Percentiles rank a stretch among this genome's conserved stretches.
Conservation (phyloP, 495 filamentous ascomycete genomes). For the Mytilinidion resinicola region DNA sequence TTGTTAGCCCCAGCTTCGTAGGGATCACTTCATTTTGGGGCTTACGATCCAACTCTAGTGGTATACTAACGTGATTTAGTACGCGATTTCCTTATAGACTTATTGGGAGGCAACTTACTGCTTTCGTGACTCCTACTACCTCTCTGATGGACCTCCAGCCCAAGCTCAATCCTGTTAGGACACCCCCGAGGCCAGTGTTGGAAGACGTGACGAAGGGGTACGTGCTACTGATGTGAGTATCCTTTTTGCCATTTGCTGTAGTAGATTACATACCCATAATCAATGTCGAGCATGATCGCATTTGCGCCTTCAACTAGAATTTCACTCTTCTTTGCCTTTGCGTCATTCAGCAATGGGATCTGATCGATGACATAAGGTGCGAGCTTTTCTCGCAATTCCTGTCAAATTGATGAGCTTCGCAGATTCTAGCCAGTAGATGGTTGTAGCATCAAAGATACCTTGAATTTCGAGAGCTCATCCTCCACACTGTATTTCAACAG, state of each 20-base stretch:
- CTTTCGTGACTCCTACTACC: slow-evolving; percentile 84
- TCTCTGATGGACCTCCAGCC: slow-evolving; percentile 43
- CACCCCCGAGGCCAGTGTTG: slow-evolving; percentile 56
- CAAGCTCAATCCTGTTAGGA: slow-evolving; percentile 59
- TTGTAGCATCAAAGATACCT: slow-evolving; percentile 32
- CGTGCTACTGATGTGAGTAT: slow-evolving; percentile 2
- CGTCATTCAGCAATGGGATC: slow-evolving; percentile 50
- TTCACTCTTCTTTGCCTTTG: slow-evolving; percentile 52
- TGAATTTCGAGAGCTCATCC: slow-evolving; percentile 66
- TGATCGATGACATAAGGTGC: slow-evolving; percentile 64
- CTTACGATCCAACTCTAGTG: slow-evolving; percentile 35
- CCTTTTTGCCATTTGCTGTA: background rate
- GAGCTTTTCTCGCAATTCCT: slow-evolving; percentile 63
- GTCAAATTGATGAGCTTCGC: background rate
- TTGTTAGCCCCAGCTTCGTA: slow-evolving; percentile 27
- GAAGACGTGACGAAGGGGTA: slow-evolving; percentile 80
- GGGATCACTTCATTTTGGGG: too few relatives aligned
- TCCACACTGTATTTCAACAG: slow-evolving; percentile 70
- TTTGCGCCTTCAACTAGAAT: slow-evolving; percentile 87
- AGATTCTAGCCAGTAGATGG: background rate
- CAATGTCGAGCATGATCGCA: slow-evolving; percentile 73
- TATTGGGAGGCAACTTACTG: slow-evolving; percentile 39
- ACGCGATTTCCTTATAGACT: background rate
- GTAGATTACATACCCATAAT: slow-evolving; percentile 50
- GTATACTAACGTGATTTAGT: slow-evolving; percentile 39